Evolutionary conservation across 1,284 basidiomycete genomes (phyloP), one percentile per base, ranked within the genome.

Genomic region (Pseudozyma tsukubaensis): DNA sequence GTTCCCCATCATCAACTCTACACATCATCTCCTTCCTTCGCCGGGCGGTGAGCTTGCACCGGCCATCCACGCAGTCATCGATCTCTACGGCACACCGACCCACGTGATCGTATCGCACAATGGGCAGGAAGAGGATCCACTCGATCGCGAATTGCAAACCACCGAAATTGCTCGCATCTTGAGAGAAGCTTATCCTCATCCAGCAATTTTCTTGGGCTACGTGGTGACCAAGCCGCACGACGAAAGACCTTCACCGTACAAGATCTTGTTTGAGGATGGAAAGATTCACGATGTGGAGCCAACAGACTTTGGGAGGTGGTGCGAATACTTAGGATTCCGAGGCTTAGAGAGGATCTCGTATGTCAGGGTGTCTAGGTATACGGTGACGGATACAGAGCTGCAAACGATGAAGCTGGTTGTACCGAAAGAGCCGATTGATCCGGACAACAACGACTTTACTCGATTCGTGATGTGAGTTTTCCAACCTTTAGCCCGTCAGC

Each of bases 1-100:
- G 89, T 97, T 94, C 86, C 94, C 94, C 0, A 97, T 97, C 83
- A 87, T 97, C 79, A 91, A 91, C 79, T 92, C 92, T 4, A 92
- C 90, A 6, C 94, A 97, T 81, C 92, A 96, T 82, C 88, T 97
- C 4, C 88, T 97, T 24, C 94, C 94, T 0, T 95, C 93, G 1
- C 94, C 94, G 6, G 59, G 84, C 36, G 86, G 81, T 14, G 94
- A 97, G 85, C 89, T 97, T 16, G 94, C 94, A 0, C 94, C 94
- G 0, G 82, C 80, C 34, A 81, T 83, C 57, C 91, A 92, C 82
- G 94, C 94, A 0, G 89, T 93, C 7, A 87, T 97, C 14, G 92
- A 96, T 69, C 87, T 95, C 5, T 92, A 91, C 76, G 94, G 94
- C 0, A 91, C 90, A 0, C 88, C 89, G 53, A 90, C 96, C 21